Percentiles rank a stretch among this genome's conserved stretches.
These are phyloP conservation scores for Onygena corvina DNA, from an alignment of 2,329 filamentous ascomycete species.

Conservation along the genomic window DNA sequence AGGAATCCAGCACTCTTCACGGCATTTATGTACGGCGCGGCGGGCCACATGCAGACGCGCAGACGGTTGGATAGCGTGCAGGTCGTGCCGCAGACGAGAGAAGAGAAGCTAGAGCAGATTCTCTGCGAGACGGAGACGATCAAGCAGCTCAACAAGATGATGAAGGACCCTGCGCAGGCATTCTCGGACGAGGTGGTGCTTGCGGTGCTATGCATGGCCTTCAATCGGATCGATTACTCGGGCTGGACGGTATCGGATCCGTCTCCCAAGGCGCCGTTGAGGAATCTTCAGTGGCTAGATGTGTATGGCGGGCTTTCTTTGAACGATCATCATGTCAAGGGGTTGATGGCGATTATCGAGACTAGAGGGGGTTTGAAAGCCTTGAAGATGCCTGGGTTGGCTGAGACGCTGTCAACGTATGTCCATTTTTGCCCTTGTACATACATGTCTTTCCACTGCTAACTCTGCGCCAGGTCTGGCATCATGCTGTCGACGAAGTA, in stretches of 20 bases:
- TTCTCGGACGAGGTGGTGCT: constrained; percentile 22
- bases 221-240: constrained; percentile 19
- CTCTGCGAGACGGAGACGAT: constrained; percentile 19
- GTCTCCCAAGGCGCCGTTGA: constrained; percentile 19
- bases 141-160: constrained; percentile 21
- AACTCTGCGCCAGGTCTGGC: constrained; percentile 14
- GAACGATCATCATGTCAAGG: constrained; percentile 20
- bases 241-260: constrained; percentile 15
- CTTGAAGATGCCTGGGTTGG: constrained; percentile 28
- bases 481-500: constrained; percentile 20
- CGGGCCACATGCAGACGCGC: constrained; percentile 16
- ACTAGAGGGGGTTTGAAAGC: constrained; percentile 28
- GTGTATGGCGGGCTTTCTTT: constrained; percentile 20
- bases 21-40: constrained; percentile 16
- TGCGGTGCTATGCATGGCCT: constrained; percentile 21
- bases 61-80: constrained; percentile 12
- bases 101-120: constrained; percentile 16
- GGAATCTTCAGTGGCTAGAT: constrained; percentile 20
- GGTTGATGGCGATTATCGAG: constrained; percentile 22
- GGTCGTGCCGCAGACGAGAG: constrained; percentile 14
- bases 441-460: neutral
- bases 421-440: constrained; percentile 8
- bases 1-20: constrained; percentile 14
- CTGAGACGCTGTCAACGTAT: constrained; percentile 30
- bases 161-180: constrained; percentile 16